Conservation (phyloP, 1,284 basidiomycete species). For the Malassezia globosa region DNA sequence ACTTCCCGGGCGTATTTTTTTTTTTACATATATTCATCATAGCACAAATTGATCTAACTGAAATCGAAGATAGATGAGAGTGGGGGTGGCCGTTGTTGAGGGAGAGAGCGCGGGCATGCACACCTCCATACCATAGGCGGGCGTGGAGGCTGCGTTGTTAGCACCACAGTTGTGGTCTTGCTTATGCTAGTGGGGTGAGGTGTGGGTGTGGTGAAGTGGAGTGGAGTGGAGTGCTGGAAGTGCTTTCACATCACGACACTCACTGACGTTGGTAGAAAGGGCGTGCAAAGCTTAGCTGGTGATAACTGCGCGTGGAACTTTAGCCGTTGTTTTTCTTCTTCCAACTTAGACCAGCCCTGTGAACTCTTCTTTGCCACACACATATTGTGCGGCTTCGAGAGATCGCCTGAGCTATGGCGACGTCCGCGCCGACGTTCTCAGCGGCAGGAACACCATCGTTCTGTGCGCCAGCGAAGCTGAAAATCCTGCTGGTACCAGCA, state of each 20-base stretch:
- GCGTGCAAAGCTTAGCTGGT: neutral
- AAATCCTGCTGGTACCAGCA: slow-evolving; percentile 40
- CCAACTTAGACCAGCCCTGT: too few species aligned
- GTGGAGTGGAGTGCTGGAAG: neutral
- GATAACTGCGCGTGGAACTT: neutral
- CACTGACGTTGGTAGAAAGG: neutral
- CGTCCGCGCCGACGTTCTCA: slow-evolving; percentile 19
- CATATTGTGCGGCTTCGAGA: too few species aligned
- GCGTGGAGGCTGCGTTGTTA: neutral
- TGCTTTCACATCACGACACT: neutral
- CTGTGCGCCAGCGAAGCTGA: slow-evolving; percentile 30
- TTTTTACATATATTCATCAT: too few species aligned
- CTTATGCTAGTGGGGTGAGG: too few species aligned
- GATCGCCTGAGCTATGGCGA: slow-evolving; percentile 13
- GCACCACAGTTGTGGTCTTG: too few species aligned
- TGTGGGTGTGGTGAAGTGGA: neutral
- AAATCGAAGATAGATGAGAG: too few species aligned
- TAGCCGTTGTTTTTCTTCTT: too few species aligned
- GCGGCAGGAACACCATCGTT: slow-evolving; percentile 23
- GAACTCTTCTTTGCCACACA: too few species aligned
- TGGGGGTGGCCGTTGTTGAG: neutral
- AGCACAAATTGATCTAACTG: too few species aligned
- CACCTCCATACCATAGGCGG: neutral
- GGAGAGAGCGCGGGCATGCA: too few species aligned
- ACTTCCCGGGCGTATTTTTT: neutral